Evolutionary conservation across 345 rosid genomes (phyloP).

Genomic region (Salix dunnii): DNA sequence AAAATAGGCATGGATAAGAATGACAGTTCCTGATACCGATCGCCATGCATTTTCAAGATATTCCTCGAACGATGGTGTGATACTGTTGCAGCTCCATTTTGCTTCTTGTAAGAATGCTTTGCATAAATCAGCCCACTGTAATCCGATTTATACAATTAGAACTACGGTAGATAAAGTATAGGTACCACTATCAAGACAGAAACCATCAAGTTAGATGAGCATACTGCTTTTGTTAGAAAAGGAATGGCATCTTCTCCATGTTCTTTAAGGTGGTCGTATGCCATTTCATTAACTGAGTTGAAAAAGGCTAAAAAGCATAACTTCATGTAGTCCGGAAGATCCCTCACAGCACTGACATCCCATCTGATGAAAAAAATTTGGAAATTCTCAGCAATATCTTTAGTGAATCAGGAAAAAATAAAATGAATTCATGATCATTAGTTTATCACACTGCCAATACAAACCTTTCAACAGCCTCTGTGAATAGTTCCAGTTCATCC

Average conservation of each 20-base stretch:
- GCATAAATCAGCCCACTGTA: conserved; percentile 48
- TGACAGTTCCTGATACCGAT: conserved; percentile 27
- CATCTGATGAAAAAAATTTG: conserved; percentile 27
- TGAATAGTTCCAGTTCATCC: conserved; percentile 41
- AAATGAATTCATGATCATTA: not conserved
- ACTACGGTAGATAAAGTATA: not conserved
- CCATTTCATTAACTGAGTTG: conserved; percentile 45
- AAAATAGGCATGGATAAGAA: conserved; percentile 32
- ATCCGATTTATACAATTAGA: no score
- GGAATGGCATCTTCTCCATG: conserved; percentile 8
- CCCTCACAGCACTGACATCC: conserved; percentile 29
- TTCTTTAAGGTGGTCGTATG: conserved; percentile 35
- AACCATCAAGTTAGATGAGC: not conserved
- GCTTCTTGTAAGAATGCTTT: conserved; percentile 43
- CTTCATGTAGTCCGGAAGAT: conserved; percentile 42
- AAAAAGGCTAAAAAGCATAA: conserved; percentile 36
- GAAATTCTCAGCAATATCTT: no score
- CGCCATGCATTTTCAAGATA: conserved; percentile 40
- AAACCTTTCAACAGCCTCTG: conserved; percentile 36
- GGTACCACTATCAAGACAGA: not conserved
- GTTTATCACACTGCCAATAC: not conserved
- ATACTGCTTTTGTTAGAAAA: conserved; percentile 1
- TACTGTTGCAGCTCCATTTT: conserved; percentile 24
- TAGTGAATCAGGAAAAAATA: no score
- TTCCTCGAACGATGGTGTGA: conserved; percentile 36